A percentile compares a stretch with the other conserved stretches of the same genome.
Conservation (phyloP, 768 basidiomycete genomes). For the Symmetrospora coprosmae region DNA sequence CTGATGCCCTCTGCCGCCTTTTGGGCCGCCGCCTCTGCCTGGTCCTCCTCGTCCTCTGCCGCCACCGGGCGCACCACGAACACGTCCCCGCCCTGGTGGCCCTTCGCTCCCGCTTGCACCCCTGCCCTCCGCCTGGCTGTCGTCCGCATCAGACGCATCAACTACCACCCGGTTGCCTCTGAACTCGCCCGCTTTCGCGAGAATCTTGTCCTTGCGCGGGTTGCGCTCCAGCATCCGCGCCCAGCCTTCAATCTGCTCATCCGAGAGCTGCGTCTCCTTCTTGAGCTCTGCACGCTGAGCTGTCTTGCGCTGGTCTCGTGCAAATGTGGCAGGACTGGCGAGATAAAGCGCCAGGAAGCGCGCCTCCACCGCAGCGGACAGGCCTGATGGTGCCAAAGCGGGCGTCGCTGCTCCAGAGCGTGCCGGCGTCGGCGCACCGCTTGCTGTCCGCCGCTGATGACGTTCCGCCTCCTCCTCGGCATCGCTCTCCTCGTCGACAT, state of each 20-base stretch:
- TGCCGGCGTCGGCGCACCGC: not conserved
- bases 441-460: not conserved
- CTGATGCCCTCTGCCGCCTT: slow-evolving; percentile 6
- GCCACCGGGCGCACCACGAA: no score
- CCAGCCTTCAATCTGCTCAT: slow-evolving; percentile 20
- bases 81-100: no score
- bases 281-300: slow-evolving; percentile 4
- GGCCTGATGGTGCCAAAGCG: not conserved
- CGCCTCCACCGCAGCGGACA: not conserved
- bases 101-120: no score
- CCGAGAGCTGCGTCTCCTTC: slow-evolving; percentile 7
- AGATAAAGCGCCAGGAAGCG: not conserved
- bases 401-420: not conserved
- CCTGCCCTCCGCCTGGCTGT: no score
- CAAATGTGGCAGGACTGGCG: not conserved
- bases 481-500: slow-evolving; percentile 14
- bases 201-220: slow-evolving; percentile 9
- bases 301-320: not conserved
- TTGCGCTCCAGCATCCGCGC: slow-evolving; percentile 18
- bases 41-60: not conserved
- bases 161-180: slow-evolving; percentile 10
- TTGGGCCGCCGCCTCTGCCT: slow-evolving; percentile 4
- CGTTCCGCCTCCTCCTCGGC: slow-evolving; percentile 2
- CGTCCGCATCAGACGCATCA: no score
- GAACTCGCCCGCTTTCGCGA: not conserved